A percentile compares a stretch with the other conserved stretches of the same genome.
phyloP scores from a whole-genome alignment of 371 early-diverging fungal genomes.

The Lichtheimia ramosa region DNA sequence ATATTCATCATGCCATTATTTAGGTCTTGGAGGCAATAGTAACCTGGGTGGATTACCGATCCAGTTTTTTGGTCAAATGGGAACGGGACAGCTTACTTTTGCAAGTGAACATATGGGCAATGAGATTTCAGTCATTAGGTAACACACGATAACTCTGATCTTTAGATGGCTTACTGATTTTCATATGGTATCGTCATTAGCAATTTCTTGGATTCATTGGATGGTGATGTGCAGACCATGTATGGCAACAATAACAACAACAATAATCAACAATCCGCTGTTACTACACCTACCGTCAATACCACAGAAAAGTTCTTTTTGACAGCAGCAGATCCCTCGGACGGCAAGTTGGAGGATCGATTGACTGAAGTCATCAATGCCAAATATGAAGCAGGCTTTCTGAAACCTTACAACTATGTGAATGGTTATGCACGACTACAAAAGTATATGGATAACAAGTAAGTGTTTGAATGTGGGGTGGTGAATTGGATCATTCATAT shows the following conservation, averaged over 20 bases:
- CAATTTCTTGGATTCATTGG: slow-evolving; percentile 70
- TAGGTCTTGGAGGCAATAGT: slow-evolving; percentile 26
- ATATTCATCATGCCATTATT: too few relatives aligned
- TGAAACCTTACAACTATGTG: slow-evolving; percentile 93
- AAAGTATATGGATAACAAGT: slow-evolving; percentile 86
- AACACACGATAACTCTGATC: slow-evolving; percentile 2
- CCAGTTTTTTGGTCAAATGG: slow-evolving; percentile 50
- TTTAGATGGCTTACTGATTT: neutral
- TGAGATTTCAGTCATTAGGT: slow-evolving; percentile 78
- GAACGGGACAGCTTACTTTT: slow-evolving; percentile 67
- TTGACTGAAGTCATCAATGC: slow-evolving; percentile 87
- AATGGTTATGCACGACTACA: slow-evolving; percentile 87
- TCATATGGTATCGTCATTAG: slow-evolving; percentile 23
- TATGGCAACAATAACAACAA: slow-evolving; percentile 20
- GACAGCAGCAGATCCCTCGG: slow-evolving; percentile 86
- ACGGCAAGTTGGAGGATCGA: slow-evolving; percentile 79
- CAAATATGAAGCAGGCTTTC: slow-evolving; percentile 89
- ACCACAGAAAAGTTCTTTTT: slow-evolving; percentile 84
- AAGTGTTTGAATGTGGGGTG: slow-evolving; percentile 16
- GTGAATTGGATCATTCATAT: too few relatives aligned
- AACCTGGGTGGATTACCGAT: slow-evolving; percentile 41
- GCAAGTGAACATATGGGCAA: slow-evolving; percentile 79
- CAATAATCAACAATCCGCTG: slow-evolving; percentile 21
- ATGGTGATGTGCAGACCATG: slow-evolving; percentile 37
- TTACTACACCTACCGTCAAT: slow-evolving; percentile 42